Evolutionary conservation across 2,329 filamentous ascomycete genomes (phyloP), one percentile per base, ranked within the genome.

Genomic region (Cordyceps farinosa): DNA sequence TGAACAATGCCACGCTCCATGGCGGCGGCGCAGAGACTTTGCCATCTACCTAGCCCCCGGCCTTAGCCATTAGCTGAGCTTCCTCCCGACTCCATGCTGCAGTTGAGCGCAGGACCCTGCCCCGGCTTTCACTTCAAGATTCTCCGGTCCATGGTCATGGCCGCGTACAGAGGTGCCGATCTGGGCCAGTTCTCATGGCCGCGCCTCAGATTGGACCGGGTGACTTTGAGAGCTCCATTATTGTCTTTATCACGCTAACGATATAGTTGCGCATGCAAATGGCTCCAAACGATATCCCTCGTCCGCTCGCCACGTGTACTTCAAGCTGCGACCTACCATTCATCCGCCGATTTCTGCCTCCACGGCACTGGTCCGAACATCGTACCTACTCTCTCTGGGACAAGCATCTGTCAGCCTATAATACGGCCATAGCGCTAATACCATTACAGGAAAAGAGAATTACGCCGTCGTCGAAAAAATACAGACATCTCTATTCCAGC

Each of bases 241-340:
- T 64, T 2, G 64, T 64, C 0, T 72, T 72, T n/a, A 48, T 69
- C 48, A 34, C 42, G 1, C 65, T 73, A 5, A 71, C 71, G 63
- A 70, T 36, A 45, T 63, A 4, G 64, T 67, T 1, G 69, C 71
- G 11, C 55, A 66, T 36, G 55, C 62, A 22, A 67, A 67, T 0
- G 67, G 67, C 9, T 36, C 65, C 0, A 60, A 62, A 1, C 69
- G 66, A 8, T 62, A 72, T 32, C 68, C 70, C 0, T 15, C 72
- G 47, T 71, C 69, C 17, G 70, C 68, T 8, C 63, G 68, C 22
- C 66, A 68, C 15, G 62, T 67, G 7, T 69, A 57, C 27, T 80
- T 81, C 66, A 72, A 70, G 74, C 77, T 2, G 65, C 79, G 0
- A 73, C 68, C 0, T 82, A 82, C 67, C 80, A 75, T 66, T 74